A percentile compares a stretch with the other conserved stretches of the same genome.
phyloP scores from a whole-genome alignment of 2,329 filamentous ascomycete genomes.

The Daldinia sp. region DNA sequence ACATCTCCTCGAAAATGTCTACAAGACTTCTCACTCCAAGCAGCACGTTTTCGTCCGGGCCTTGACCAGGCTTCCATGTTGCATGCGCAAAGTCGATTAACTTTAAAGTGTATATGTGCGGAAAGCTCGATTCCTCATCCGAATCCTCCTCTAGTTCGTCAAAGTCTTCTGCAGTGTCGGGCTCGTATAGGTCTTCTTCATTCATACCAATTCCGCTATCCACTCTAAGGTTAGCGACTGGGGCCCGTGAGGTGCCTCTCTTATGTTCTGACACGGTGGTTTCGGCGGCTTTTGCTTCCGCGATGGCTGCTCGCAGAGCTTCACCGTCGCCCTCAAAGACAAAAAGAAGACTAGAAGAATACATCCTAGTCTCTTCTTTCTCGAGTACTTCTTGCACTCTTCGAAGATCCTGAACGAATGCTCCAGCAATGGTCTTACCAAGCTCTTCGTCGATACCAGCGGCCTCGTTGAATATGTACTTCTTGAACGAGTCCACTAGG shows the following conservation, averaged over 20 bases:
- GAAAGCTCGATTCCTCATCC: constrained; percentile 61
- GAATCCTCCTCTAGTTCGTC: constrained; percentile 56
- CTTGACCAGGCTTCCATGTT: constrained; percentile 79
- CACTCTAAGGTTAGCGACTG: constrained; percentile 54
- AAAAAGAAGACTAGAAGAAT: constrained; percentile 68
- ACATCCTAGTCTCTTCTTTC: constrained; percentile 68
- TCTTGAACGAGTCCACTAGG: constrained; percentile 61
- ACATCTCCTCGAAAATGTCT: constrained; percentile 74
- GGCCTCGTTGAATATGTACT: constrained; percentile 65
- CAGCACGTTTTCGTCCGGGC: constrained; percentile 85
- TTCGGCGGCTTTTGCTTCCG: constrained; percentile 61
- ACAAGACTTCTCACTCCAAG: constrained; percentile 76
- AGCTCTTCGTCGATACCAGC: constrained; percentile 68
- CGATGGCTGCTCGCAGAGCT: constrained; percentile 60
- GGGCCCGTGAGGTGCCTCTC: constrained; percentile 36
- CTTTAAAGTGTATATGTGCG: constrained; percentile 76
- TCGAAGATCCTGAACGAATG: constrained; percentile 62
- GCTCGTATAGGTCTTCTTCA: constrained; percentile 52
- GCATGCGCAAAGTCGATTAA: constrained; percentile 98
- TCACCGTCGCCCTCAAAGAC: constrained; percentile 70
- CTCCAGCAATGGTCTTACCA: constrained; percentile 62
- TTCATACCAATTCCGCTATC: constrained; percentile 65
- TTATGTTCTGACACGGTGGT: constrained; percentile 49
- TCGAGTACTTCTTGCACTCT: constrained; percentile 63
- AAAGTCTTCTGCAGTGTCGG: constrained; percentile 20